phyloP scores from a whole-genome alignment of 371 early-diverging fungal genomes.

The Cokeromyces recurvatus region DNA sequence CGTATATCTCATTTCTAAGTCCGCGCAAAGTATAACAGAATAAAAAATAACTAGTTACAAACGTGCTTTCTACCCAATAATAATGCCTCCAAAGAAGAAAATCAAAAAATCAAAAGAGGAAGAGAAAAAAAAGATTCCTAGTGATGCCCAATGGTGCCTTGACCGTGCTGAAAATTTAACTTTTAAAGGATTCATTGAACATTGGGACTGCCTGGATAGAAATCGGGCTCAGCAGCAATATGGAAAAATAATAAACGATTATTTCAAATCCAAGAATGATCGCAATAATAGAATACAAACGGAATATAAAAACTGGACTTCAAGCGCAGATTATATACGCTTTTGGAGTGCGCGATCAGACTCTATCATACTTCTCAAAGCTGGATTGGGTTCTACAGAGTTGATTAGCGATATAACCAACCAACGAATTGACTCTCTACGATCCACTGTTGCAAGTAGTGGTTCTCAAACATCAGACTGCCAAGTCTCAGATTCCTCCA shows the following conservation, averaged over 20 bases:
- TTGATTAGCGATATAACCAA: constrained; percentile 3
- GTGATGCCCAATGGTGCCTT: constrained; percentile 21
- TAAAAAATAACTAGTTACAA: too few relatives aligned
- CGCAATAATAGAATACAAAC: constrained; percentile 6
- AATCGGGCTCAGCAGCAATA: constrained; percentile 12
- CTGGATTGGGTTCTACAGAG: constrained; percentile 5
- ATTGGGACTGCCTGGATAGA: constrained; percentile 17
- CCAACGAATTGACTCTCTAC: constrained; percentile 7
- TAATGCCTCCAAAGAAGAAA: too few relatives aligned
- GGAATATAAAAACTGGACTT: constrained; percentile 16
- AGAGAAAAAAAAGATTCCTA: constrained; percentile 4
- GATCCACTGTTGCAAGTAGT: constrained; percentile 1
- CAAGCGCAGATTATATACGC: constrained; percentile 15
- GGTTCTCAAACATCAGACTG: constrained; percentile 5
- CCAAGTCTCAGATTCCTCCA: not conserved
- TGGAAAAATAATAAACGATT: constrained; percentile 11
- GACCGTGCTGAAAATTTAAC: constrained; percentile 8
- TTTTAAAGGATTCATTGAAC: constrained; percentile 18
- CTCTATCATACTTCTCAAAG: constrained; percentile 8
- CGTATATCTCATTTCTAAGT: too few relatives aligned
- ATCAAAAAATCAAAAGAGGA: too few relatives aligned
- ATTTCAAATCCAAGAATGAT: constrained; percentile 9
- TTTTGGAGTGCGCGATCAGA: constrained; percentile 5
- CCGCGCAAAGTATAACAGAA: too few relatives aligned
- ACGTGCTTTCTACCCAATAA: too few relatives aligned